A percentile compares a stretch with the other conserved stretches of the same genome.
These are phyloP conservation scores for Tetradesmus lagerheimii DNA, from an alignment of 139 green algal species.

Conservation along the genomic window DNA sequence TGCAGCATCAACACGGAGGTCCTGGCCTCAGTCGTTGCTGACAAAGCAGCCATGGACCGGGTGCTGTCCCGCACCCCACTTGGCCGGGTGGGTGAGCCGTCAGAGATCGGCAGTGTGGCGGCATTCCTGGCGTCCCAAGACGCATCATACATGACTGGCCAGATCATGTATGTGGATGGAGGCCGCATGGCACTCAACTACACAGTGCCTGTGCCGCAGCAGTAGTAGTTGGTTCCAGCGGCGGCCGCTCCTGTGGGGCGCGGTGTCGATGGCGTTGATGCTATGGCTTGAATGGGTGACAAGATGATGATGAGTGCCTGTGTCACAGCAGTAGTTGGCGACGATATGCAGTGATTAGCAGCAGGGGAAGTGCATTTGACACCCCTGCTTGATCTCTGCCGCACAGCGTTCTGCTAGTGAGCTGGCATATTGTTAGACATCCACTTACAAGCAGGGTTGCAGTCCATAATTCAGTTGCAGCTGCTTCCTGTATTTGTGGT, in stretches of 20 bases:
- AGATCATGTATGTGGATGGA: slow-evolving; percentile 87
- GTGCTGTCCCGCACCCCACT: slow-evolving; percentile 81
- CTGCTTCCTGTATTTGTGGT: no score
- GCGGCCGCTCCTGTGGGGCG: no score
- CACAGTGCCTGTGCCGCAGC: slow-evolving; percentile 44
- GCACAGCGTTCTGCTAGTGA: no score
- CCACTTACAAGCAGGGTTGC: no score
- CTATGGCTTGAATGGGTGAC: no score
- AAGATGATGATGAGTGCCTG: not conserved
- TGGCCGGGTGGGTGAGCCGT: slow-evolving; percentile 78
- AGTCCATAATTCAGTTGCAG: no score
- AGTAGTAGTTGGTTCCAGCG: not conserved
- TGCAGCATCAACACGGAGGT: slow-evolving; percentile 87
- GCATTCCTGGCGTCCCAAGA: slow-evolving; percentile 82
- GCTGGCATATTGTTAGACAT: no score
- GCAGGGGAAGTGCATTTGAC: no score
- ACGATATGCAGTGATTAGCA: no score
- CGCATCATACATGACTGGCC: slow-evolving; percentile 85
- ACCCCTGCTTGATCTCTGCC: no score
- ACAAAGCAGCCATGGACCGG: slow-evolving; percentile 67
- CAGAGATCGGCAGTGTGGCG: slow-evolving; percentile 75
- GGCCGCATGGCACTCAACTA: slow-evolving; percentile 87
- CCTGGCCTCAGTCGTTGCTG: slow-evolving; percentile 71
- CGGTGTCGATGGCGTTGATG: no score
- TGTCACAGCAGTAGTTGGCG: not conserved